Evolutionary conservation across 192 early-diverging fungal species (phyloP).

Genomic region (Piromyces finnis): DNA sequence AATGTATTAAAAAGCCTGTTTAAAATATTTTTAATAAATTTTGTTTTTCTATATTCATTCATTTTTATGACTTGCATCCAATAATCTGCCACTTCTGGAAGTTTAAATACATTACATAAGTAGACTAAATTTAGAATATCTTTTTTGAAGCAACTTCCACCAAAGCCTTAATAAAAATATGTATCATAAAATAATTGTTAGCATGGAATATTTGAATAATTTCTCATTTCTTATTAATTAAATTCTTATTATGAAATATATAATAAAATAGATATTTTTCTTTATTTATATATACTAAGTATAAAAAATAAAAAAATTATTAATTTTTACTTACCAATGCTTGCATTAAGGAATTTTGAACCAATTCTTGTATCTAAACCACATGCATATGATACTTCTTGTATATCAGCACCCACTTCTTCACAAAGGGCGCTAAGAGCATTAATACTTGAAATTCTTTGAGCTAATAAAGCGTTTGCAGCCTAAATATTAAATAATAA

Average conservation of each 20-base stretch:
- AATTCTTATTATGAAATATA: no score
- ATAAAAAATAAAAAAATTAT: no score
- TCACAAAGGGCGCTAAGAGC: conserved; percentile 81
- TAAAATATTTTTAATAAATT: conserved; percentile 59
- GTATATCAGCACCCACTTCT: conserved; percentile 73
- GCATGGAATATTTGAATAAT: no score
- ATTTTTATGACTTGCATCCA: conserved; percentile 79
- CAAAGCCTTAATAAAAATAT: conserved; percentile 35
- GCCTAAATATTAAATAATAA: conserved; percentile 22
- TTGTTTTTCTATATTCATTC: conserved; percentile 80
- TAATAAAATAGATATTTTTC: neutral
- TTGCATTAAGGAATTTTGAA: conserved; percentile 73
- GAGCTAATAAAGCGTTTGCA: conserved; percentile 81
- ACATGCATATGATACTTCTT: conserved; percentile 79
- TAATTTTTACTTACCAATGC: conserved; percentile 41
- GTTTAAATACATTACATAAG: conserved; percentile 57
- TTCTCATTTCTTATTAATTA: no score
- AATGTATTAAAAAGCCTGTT: conserved; percentile 59
- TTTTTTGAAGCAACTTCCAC: conserved; percentile 90
- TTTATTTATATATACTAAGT: neutral
- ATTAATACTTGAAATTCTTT: conserved; percentile 85
- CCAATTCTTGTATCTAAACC: conserved; percentile 75
- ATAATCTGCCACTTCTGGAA: conserved; percentile 83
- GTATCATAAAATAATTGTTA: no score
- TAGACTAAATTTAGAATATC: conserved; percentile 85